phyloP scores from a whole-genome alignment of 352 stramenopile species.

The Globisporangium alternatum region DNA sequence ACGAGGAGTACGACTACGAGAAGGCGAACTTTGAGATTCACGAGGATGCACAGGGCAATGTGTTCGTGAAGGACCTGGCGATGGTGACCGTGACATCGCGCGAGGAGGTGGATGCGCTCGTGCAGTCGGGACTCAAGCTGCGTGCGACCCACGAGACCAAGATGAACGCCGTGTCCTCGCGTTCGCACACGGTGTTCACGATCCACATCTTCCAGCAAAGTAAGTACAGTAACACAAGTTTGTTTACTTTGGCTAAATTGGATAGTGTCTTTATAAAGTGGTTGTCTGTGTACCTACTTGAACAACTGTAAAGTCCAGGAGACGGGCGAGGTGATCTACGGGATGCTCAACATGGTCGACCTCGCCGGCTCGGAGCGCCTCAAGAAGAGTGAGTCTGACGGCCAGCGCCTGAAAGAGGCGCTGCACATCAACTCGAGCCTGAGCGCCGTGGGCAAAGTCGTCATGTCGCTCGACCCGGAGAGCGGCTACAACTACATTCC shows the following conservation, averaged over 20 bases:
- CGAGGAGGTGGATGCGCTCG: slow-evolving; percentile 82
- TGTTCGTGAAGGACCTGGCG: slow-evolving; percentile 92
- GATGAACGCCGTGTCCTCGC: slow-evolving; percentile 90
- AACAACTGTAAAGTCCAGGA: slow-evolving; percentile 42
- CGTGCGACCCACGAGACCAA: slow-evolving; percentile 91
- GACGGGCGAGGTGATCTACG: slow-evolving; percentile 78
- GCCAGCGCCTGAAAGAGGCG: slow-evolving; percentile 80
- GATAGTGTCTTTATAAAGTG: not conserved
- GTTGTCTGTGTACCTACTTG: not conserved
- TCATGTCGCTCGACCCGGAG: slow-evolving; percentile 84
- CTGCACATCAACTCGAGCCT: slow-evolving; percentile 86
- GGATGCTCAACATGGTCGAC: slow-evolving; percentile 85
- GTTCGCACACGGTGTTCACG: slow-evolving; percentile 86
- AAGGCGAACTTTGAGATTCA: slow-evolving; percentile 92
- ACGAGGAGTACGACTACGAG: slow-evolving; percentile 85
- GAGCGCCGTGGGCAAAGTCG: slow-evolving; percentile 81
- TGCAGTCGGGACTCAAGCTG: slow-evolving; percentile 83
- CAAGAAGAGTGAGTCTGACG: slow-evolving; percentile 87
- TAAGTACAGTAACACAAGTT: slow-evolving; percentile 16
- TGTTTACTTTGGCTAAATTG: not conserved
- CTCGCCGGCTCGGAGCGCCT: slow-evolving; percentile 79
- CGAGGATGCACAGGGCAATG: slow-evolving; percentile 89
- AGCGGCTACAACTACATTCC: slow-evolving; percentile 88
- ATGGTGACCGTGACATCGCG: slow-evolving; percentile 88
- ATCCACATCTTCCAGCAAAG: slow-evolving; percentile 85